Conservation (phyloP, 2,329 filamentous ascomycete species). For the Venturia aucupariae region DNA sequence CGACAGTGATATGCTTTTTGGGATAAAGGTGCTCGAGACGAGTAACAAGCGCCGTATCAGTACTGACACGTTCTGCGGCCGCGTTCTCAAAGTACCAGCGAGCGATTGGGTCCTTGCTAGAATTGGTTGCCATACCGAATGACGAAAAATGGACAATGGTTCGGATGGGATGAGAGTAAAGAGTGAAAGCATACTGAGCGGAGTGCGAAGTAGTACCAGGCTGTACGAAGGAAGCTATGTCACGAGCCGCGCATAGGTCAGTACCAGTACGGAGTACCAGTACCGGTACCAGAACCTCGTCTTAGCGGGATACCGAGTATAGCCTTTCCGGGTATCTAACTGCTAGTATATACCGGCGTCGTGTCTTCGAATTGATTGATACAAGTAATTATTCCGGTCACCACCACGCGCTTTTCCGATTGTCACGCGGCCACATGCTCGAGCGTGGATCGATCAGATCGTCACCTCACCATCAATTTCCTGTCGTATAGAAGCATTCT, state of each 20-base stretch:
- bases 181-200: neutral
- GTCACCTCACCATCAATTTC: neutral
- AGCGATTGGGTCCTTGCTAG: constrained; percentile 3
- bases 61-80: constrained; percentile 5
- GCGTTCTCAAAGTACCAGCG: constrained; percentile 3
- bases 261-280: too few species aligned
- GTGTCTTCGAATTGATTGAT: neutral
- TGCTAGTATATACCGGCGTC: too few species aligned
- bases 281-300: too few species aligned
- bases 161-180: neutral
- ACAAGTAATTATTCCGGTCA: neutral
- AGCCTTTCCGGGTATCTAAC: too few species aligned
- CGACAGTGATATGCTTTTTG: constrained; percentile 7
- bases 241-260: too few species aligned
- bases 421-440: neutral
- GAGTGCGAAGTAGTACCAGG: neutral
- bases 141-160: neutral
- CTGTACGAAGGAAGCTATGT: neutral
- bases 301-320: too few species aligned
- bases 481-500: neutral
- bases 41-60: constrained; percentile 4
- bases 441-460: neutral
- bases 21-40: constrained; percentile 10
- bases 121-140: neutral
- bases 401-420: neutral